Evolutionary conservation across 2,329 filamentous ascomycete genomes (phyloP).

Genomic region (Aureobasidium lini): DNA sequence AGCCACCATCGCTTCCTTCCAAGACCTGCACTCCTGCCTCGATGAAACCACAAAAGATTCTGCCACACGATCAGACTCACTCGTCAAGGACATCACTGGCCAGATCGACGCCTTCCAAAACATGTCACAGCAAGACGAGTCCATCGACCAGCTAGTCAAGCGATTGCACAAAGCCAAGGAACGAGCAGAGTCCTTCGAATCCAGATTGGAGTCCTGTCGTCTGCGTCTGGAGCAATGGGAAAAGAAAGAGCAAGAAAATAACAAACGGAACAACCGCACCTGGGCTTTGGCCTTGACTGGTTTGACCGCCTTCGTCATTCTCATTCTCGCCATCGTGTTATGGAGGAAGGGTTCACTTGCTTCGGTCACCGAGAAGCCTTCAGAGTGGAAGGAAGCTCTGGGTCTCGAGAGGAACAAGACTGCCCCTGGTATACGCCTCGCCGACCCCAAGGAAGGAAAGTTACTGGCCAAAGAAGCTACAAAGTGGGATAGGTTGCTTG

Average conservation of each 20-base stretch:
- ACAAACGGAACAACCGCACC: slow-evolving; percentile 39
- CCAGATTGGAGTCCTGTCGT: slow-evolving; percentile 57
- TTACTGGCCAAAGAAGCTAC: slow-evolving; percentile 10
- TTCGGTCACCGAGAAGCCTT: slow-evolving; percentile 1
- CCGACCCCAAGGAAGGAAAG: not conserved
- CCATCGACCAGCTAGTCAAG: slow-evolving; percentile 54
- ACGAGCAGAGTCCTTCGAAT: slow-evolving; percentile 52
- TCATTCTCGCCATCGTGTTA: slow-evolving; percentile 4
- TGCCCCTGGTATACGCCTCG: slow-evolving; percentile 13
- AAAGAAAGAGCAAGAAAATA: slow-evolving; percentile 60
- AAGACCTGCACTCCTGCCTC: slow-evolving; percentile 58
- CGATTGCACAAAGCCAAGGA: slow-evolving; percentile 55
- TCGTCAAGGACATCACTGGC: slow-evolving; percentile 66
- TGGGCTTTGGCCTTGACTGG: slow-evolving; percentile 3
- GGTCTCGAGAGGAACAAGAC: slow-evolving; percentile 7
- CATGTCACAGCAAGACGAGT: slow-evolving; percentile 58
- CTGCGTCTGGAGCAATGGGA: slow-evolving; percentile 61
- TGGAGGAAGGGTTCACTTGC: slow-evolving; percentile 13
- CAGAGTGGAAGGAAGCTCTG: slow-evolving; percentile 9
- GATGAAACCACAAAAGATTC: slow-evolving; percentile 54
- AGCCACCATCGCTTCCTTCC: slow-evolving; percentile 56
- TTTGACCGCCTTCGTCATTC: not conserved
- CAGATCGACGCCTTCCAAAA: slow-evolving; percentile 44
- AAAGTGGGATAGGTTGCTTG: slow-evolving; percentile 15
- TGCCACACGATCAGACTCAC: slow-evolving; percentile 54